Evolutionary conservation across 2,329 filamentous ascomycete species (phyloP), one percentile per base, ranked within the genome.

Genomic region (Periconia digitata): DNA sequence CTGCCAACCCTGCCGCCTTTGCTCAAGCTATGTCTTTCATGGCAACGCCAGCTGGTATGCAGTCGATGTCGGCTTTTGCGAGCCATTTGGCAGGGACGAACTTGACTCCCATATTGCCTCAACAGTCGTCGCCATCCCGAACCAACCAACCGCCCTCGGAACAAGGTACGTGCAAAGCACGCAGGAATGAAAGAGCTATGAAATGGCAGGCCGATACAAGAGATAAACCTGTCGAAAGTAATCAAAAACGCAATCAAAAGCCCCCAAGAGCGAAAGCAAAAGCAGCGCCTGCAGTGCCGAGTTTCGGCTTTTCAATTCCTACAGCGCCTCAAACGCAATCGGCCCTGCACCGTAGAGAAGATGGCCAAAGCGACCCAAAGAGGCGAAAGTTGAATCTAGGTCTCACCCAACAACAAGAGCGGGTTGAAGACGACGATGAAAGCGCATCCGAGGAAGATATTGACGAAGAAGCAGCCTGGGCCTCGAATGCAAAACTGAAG

Each of bases 311-410:
- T 43, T 51, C 59, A 1, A 40, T 72, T 3, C 67, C 65, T 8
- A 37, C 51, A 17, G 43, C 55, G 2, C n/a, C 50, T 24, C 53
- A 44, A 22, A 40, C 42, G 23, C 50, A 47, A 23, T 45, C 47
- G 40, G 44, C 45, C 21, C 40, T 29, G 6, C 20, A 38, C n/a
- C 29, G 40, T 1, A 51, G 45, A 16, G 10, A 34, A 8, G 52
- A 49, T 18, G 45, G 35, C 24, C 46, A 47, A 13, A 55, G 54
- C 29, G 68, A 76, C 49, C 86, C 85, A 69, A 89, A 88, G 76
- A 87, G 86, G 75, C 81, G 85, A 48, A 86, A 85, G 73, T 83
- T 83, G 34, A 85, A 84, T 1, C 78, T 91, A 20, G 88, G 88
- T 27, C 76, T 92, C 41, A 88, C 85, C 8, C 85, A 86, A 15